A percentile compares a stretch with the other conserved stretches of the same genome.
phyloP scores from a whole-genome alignment of 1,284 basidiomycete species.

The Tilletia horrida region DNA sequence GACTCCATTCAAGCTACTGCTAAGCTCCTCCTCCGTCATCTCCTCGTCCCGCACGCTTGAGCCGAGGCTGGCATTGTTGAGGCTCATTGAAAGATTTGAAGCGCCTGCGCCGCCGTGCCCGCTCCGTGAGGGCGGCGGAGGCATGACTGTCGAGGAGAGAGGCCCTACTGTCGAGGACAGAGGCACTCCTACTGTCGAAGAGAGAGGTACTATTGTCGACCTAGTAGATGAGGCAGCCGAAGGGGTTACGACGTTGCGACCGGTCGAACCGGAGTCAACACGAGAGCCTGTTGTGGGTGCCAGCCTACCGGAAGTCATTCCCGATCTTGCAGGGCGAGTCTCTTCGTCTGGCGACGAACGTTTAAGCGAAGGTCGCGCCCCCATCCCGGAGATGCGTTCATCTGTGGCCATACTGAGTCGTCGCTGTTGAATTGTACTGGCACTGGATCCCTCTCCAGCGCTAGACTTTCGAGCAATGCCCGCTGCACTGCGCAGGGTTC shows the following conservation, averaged over 20 bases:
- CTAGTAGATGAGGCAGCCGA: too few species aligned
- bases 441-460: neutral
- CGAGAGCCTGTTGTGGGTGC: neutral
- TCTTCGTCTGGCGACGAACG: conserved; percentile 4
- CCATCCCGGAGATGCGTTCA: neutral
- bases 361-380: neutral
- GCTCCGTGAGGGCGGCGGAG: neutral
- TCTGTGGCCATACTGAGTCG: neutral
- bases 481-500: conserved; percentile 6
- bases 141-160: neutral
- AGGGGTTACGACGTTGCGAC: too few species aligned
- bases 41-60: neutral
- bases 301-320: neutral
- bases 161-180: too few species aligned
- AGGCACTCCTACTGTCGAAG: too few species aligned
- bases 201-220: too few species aligned
- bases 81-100: too few species aligned
- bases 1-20: neutral
- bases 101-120: too few species aligned
- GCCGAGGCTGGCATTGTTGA: neutral
- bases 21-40: conserved; percentile 13
- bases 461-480: neutral
- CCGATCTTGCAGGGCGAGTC: neutral
- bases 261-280: neutral
- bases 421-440: neutral